These are phyloP conservation scores for Xylariaceae sp. DNA, from an alignment of 2,329 filamentous ascomycete genomes.

Conservation along the genomic window DNA sequence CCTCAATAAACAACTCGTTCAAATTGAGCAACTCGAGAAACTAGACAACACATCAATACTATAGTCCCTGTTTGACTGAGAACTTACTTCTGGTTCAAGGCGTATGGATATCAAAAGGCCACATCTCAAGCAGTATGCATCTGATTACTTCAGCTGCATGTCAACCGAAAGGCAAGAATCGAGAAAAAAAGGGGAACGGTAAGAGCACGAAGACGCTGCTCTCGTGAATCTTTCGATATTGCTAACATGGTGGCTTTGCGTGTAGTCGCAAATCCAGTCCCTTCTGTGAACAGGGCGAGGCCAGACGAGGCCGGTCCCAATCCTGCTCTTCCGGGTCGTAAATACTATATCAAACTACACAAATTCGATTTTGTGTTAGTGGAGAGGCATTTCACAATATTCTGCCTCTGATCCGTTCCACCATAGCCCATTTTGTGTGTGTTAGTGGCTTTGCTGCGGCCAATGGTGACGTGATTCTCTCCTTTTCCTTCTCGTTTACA, in stretches of 20 bases:
- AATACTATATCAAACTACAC: conserved; percentile 2
- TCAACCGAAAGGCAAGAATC: neutral
- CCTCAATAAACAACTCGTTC: neutral
- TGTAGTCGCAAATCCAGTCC: neutral
- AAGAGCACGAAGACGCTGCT: neutral
- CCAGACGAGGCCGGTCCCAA: neutral
- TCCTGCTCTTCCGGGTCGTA: neutral
- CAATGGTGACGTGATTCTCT: neutral
- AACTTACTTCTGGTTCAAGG: neutral
- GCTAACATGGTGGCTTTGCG: neutral
- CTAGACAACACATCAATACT: neutral
- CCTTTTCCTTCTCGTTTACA: neutral
- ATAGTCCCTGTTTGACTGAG: neutral
- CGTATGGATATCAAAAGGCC: neutral
- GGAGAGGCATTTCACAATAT: conserved; percentile 58
- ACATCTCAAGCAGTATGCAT: neutral
- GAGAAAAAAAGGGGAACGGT: neutral
- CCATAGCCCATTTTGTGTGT: conserved; percentile 1
- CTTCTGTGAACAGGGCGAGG: neutral
- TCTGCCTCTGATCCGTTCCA: conserved; percentile 39
- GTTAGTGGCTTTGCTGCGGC: neutral
- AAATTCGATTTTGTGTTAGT: conserved; percentile 9
- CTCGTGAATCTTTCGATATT: neutral
- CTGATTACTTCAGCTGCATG: neutral
- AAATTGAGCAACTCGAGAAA: neutral